A percentile compares a stretch with the other conserved stretches of the same genome.
Evolutionary conservation across 768 basidiomycete species (phyloP).

Genomic region (Mrakia gelida): DNA sequence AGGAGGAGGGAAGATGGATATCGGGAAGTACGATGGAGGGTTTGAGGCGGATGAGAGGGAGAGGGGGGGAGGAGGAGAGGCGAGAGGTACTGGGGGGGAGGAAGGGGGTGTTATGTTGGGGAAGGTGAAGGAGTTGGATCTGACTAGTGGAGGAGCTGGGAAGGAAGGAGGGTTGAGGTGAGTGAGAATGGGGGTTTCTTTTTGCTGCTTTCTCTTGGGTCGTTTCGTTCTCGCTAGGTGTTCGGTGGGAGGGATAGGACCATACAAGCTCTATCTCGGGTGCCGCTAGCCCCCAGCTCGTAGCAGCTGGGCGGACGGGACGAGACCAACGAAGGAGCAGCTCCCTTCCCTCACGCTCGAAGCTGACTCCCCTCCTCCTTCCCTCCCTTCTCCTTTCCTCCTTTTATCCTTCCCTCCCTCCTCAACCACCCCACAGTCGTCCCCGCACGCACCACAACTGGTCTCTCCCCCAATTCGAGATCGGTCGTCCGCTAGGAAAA

Average conservation of each 20-base stretch:
- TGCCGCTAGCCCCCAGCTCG: too few species aligned
- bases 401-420: not conserved
- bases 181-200: not conserved
- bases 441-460: constrained; percentile 53
- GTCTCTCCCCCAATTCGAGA: constrained; percentile 80
- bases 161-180: constrained; percentile 1
- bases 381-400: not conserved
- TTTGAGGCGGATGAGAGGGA: constrained; percentile 78
- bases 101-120: constrained; percentile 11
- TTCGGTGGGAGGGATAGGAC: not conserved
- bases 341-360: not conserved
- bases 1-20: constrained; percentile 17
- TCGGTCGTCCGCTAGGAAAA: constrained; percentile 94
- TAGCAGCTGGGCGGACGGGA: not conserved
- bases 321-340: too few species aligned
- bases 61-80: constrained; percentile 49
- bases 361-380: not conserved
- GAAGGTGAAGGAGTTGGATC: constrained; percentile 15
- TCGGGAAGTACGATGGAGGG: constrained; percentile 93
- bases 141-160: constrained; percentile 5
- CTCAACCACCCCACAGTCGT: not conserved
- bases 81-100: constrained; percentile 62
- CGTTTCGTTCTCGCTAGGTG: not conserved
- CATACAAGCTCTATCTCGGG: too few species aligned
- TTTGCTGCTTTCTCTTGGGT: not conserved